Conservation (phyloP, 768 basidiomycete species). For the Leccinum truebloodii region DNA sequence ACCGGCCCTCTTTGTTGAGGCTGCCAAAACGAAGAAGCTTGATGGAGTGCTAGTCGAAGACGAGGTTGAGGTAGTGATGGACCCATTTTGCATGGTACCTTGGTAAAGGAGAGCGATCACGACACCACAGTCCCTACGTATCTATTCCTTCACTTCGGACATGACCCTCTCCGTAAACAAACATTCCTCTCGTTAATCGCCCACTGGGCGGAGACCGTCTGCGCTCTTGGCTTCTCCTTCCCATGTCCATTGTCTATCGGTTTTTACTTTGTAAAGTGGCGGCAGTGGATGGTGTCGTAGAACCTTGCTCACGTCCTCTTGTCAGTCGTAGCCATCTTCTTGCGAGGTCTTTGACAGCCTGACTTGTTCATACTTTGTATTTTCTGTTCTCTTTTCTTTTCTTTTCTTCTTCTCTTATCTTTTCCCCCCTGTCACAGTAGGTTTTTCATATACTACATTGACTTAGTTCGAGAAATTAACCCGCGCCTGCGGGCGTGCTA, state of each 20-base stretch:
- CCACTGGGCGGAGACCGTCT: constrained; percentile 10
- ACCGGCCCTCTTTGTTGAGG: constrained; percentile 13
- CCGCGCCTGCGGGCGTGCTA: too few relatives aligned
- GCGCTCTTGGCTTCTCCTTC: constrained; percentile 9
- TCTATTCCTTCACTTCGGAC: constrained; percentile 35
- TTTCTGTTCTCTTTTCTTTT: not conserved
- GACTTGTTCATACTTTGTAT: constrained; percentile 11
- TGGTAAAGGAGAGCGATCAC: constrained; percentile 24
- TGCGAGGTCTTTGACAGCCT: constrained; percentile 9
- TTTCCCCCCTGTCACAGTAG: constrained; percentile 22
- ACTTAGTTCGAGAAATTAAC: constrained; percentile 2
- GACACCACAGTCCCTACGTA: constrained; percentile 31
- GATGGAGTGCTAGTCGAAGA: constrained; percentile 16
- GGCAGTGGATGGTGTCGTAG: constrained; percentile 5
- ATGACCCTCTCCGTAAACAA: constrained; percentile 19
- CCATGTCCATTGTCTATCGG: constrained; percentile 1
- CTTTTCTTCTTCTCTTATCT: not conserved
- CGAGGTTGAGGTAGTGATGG: constrained; percentile 22
- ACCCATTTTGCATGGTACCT: constrained; percentile 24
- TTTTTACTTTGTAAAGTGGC: not conserved
- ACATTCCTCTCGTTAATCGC: constrained; percentile 20
- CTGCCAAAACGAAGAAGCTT: constrained; percentile 15
- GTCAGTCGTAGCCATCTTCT: constrained; percentile 1
- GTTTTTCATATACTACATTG: constrained; percentile 25
- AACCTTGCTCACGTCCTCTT: constrained; percentile 6